Percentiles rank a stretch among this genome's conserved stretches.
Evolutionary conservation across 768 basidiomycete species (phyloP).

Genomic region (Mycena vitilis): DNA sequence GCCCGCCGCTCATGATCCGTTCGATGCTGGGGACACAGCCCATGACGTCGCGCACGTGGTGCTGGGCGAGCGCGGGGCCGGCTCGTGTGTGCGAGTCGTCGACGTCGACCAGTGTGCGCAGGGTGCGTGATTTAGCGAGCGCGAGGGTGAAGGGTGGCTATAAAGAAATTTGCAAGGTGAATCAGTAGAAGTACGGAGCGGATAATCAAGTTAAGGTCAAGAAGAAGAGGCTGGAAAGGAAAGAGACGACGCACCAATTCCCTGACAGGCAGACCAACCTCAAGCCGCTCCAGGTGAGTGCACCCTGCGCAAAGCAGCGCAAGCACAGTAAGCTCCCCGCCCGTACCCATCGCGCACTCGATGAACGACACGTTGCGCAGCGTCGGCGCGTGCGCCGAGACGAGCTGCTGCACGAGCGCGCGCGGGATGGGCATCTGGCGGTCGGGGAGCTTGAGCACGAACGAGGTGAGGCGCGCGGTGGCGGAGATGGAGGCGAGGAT

Average conservation of each 20-base stretch:
- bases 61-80: slow-evolving; percentile 51
- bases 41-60: slow-evolving; percentile 57
- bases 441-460: slow-evolving; percentile 60
- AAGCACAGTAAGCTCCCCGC: slow-evolving; percentile 44
- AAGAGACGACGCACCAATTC: slow-evolving; percentile 52
- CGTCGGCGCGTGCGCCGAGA: slow-evolving; percentile 54
- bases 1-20: slow-evolving; percentile 60
- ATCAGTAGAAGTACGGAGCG: background rate
- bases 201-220: too few relatives aligned
- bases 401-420: slow-evolving; percentile 55
- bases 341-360: slow-evolving; percentile 54
- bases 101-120: slow-evolving; percentile 60
- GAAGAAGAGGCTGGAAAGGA: background rate
- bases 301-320: slow-evolving; percentile 56
- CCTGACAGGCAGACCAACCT: slow-evolving; percentile 62
- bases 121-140: slow-evolving; percentile 48
- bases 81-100: slow-evolving; percentile 56
- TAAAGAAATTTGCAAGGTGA: background rate
- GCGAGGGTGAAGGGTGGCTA: slow-evolving; percentile 50
- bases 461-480: slow-evolving; percentile 49
- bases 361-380: slow-evolving; percentile 60
- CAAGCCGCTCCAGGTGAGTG: slow-evolving; percentile 59
- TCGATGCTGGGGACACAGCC: slow-evolving; percentile 51
- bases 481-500: slow-evolving; percentile 47
- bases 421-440: slow-evolving; percentile 50